phyloP scores from a whole-genome alignment of 495 filamentous ascomycete species.

The Aspergillus egyptiacus region DNA sequence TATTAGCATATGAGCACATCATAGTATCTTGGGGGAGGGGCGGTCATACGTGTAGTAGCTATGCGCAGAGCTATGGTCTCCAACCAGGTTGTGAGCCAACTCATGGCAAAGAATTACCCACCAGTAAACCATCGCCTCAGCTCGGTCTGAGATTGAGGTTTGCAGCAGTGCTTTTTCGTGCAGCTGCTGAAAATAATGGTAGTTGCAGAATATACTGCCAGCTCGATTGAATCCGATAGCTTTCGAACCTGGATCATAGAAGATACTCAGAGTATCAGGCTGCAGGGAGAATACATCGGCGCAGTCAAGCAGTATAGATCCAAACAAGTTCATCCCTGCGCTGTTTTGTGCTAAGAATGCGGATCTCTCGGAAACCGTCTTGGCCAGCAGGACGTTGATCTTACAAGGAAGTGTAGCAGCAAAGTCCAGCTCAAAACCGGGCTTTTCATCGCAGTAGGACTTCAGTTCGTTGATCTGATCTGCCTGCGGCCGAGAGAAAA shows the following conservation, averaged over 20 bases:
- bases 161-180: conserved; percentile 51
- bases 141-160: conserved; percentile 36
- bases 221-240: conserved; percentile 90
- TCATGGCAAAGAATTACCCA: conserved; percentile 90
- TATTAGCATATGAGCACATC: conserved; percentile 12
- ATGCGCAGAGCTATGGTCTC: conserved; percentile 72
- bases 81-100: conserved; percentile 86
- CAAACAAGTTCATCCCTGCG: conserved; percentile 61
- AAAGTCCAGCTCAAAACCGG: conserved; percentile 73
- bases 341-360: conserved; percentile 60
- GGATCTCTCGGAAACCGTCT: conserved; percentile 41
- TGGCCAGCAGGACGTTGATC: conserved; percentile 68
- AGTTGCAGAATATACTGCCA: conserved; percentile 89
- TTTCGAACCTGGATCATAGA: conserved; percentile 69
- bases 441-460: conserved; percentile 81
- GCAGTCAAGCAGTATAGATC: conserved; percentile 61
- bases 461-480: conserved; percentile 74
- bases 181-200: conserved; percentile 75
- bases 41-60: conserved; percentile 60
- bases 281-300: conserved; percentile 63
- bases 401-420: conserved; percentile 63
- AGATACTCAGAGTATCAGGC: conserved; percentile 65
- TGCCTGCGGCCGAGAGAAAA: conserved; percentile 67
- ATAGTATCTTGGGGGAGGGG: background rate
- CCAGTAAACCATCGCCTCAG: conserved; percentile 79